A percentile compares a stretch with the other conserved stretches of the same genome.
These are phyloP conservation scores for Phytophthora idaei DNA, from an alignment of 352 stramenopile species.

Conservation along the genomic window DNA sequence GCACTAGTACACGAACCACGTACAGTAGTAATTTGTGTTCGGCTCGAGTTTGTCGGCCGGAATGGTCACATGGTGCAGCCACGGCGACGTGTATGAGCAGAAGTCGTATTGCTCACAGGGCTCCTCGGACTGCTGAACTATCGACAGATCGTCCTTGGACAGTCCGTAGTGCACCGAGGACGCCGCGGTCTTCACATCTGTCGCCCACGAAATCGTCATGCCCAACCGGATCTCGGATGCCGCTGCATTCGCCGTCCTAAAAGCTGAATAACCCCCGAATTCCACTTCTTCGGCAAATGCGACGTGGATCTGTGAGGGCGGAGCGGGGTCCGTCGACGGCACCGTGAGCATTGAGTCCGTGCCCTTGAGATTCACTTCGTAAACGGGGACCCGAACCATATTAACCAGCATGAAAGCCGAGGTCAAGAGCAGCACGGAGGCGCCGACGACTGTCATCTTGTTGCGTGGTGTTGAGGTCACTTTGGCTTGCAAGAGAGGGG, in stretches of 20 bases:
- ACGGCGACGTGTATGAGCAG: slow-evolving; percentile 79
- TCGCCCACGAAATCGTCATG: slow-evolving; percentile 69
- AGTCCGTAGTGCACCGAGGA: slow-evolving; percentile 61
- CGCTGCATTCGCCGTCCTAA: slow-evolving; percentile 4
- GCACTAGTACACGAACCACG: slow-evolving; percentile 8
- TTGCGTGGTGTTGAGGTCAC: slow-evolving; percentile 9
- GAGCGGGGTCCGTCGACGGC: slow-evolving; percentile 11
- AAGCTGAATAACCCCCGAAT: slow-evolving; percentile 20
- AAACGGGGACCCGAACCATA: slow-evolving; percentile 21
- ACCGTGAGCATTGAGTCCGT: not conserved
- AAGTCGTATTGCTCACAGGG: slow-evolving; percentile 71
- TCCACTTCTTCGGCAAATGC: slow-evolving; percentile 44
- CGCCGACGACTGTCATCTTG: slow-evolving; percentile 22
- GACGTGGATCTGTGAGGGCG: slow-evolving; percentile 54
- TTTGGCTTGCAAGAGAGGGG: slow-evolving; percentile 12
- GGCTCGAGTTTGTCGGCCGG: slow-evolving; percentile 49
- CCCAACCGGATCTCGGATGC: slow-evolving; percentile 30
- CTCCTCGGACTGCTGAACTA: slow-evolving; percentile 29
- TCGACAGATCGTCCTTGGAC: slow-evolving; percentile 32
- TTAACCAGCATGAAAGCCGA: slow-evolving; percentile 29
- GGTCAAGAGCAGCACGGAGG: slow-evolving; percentile 26
- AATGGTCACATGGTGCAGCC: slow-evolving; percentile 77
- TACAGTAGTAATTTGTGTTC: slow-evolving; percentile 78
- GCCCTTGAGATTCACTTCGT: slow-evolving; percentile 26
- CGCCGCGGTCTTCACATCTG: slow-evolving; percentile 39